Evolutionary conservation across 1,139 yeast genomes (phyloP).

Genomic region (Geotrichum carabidarum): DNA sequence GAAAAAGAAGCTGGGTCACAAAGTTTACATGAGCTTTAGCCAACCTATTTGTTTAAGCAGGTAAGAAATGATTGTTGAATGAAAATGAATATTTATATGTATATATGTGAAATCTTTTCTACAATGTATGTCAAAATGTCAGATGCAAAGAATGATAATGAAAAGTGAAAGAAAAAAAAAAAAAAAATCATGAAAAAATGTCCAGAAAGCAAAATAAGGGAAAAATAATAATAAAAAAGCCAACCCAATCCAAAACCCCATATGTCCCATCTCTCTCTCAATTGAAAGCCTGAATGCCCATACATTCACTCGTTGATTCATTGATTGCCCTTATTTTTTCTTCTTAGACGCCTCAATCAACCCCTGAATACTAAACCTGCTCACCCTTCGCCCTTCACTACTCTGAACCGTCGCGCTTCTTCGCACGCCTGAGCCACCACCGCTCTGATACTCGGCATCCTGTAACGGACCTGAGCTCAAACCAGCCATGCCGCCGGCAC

Average conservation of each 20-base stretch:
- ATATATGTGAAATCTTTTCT: background rate
- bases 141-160: background rate
- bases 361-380: conserved; percentile 10
- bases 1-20: too few species aligned
- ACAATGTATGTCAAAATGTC: too few species aligned
- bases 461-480: background rate
- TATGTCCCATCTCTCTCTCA: too few species aligned
- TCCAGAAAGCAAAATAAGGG: background rate
- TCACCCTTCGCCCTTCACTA: background rate
- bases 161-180: background rate
- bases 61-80: too few species aligned
- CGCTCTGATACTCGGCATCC: background rate
- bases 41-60: too few species aligned
- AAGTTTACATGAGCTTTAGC: too few species aligned
- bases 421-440: background rate
- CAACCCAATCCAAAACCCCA: background rate
- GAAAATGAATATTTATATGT: background rate
- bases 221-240: background rate
- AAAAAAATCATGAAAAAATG: background rate
- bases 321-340: conserved; percentile 3
- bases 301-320: too few species aligned
- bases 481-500: background rate
- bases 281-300: background rate
- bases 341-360: conserved; percentile 3
- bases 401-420: background rate